A percentile compares a stretch with the other conserved stretches of the same genome.
Conservation (phyloP, 192 early-diverging fungal species). For the Podila epigama region DNA sequence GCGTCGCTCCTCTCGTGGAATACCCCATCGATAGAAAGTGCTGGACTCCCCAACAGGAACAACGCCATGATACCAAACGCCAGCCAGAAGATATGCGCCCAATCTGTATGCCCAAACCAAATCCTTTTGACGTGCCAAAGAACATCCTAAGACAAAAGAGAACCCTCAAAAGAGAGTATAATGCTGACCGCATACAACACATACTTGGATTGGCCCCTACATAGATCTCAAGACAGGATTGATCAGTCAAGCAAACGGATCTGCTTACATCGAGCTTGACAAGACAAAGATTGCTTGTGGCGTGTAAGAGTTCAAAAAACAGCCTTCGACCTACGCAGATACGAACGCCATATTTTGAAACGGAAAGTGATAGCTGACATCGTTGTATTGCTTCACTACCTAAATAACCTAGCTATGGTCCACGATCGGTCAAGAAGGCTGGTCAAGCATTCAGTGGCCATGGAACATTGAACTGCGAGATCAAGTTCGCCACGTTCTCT, state of each 20-base stretch:
- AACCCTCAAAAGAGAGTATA: too few relatives aligned
- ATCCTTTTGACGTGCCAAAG: not conserved
- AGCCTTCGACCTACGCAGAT: too few relatives aligned
- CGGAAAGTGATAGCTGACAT: not conserved
- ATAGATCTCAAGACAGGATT: conserved; percentile 75
- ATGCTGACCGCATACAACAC: too few relatives aligned
- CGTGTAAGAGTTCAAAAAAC: conserved; percentile 64
- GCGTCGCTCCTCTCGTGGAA: conserved; percentile 56
- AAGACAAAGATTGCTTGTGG: conserved; percentile 79
- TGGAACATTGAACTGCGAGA: conserved; percentile 73
- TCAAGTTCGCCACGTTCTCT: conserved; percentile 81
- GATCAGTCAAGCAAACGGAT: conserved; percentile 77
- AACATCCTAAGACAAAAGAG: too few relatives aligned
- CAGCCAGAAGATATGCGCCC: conserved; percentile 61
- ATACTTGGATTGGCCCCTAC: too few relatives aligned
- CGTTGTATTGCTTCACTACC: not conserved
- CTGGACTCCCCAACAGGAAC: conserved; percentile 29
- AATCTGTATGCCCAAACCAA: conserved; percentile 53
- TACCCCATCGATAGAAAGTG: conserved; percentile 40
- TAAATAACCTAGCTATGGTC: conserved; percentile 67
- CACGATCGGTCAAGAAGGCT: conserved; percentile 60
- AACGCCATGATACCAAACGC: conserved; percentile 54
- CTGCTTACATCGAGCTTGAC: conserved; percentile 75
- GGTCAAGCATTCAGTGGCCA: conserved; percentile 58
- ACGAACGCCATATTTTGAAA: not conserved